Conservation (phyloP, 345 rosid species). For the Noccaea caerulescens region DNA sequence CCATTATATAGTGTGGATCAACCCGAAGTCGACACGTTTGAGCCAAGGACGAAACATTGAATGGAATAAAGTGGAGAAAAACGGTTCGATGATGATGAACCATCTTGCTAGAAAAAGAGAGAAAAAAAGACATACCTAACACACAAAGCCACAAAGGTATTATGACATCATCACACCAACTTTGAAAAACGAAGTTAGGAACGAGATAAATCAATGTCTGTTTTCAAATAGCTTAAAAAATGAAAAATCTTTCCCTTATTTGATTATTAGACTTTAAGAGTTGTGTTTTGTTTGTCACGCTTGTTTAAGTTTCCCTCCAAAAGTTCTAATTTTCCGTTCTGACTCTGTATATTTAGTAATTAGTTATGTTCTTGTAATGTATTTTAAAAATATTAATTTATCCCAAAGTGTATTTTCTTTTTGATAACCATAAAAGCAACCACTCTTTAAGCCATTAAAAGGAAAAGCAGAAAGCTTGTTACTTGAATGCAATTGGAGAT, state of each 20-base stretch:
- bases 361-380: neutral
- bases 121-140: slow-evolving; percentile 15
- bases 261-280: slow-evolving; percentile 7
- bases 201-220: slow-evolving; percentile 17
- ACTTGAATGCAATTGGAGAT: slow-evolving; percentile 33
- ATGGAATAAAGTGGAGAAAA: slow-evolving; percentile 38
- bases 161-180: slow-evolving; percentile 42
- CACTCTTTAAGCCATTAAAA: slow-evolving; percentile 36
- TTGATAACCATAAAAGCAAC: slow-evolving; percentile 15
- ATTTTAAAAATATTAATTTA: slow-evolving; percentile 13
- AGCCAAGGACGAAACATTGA: slow-evolving; percentile 42
- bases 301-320: slow-evolving; percentile 7
- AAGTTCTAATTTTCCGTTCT: neutral
- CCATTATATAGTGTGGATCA: slow-evolving; percentile 36
- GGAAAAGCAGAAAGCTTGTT: slow-evolving; percentile 37
- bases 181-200: slow-evolving; percentile 33
- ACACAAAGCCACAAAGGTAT: slow-evolving; percentile 27
- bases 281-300: slow-evolving; percentile 28
- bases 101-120: slow-evolving; percentile 21
- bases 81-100: slow-evolving; percentile 44
- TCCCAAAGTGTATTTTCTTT: neutral
- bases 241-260: neutral
- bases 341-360: neutral
- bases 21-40: slow-evolving; percentile 46
- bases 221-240: neutral